Evolutionary conservation across 2,329 filamentous ascomycete genomes (phyloP), one percentile per base, ranked within the genome.

Genomic region (Phaeosphaeria sp.): DNA sequence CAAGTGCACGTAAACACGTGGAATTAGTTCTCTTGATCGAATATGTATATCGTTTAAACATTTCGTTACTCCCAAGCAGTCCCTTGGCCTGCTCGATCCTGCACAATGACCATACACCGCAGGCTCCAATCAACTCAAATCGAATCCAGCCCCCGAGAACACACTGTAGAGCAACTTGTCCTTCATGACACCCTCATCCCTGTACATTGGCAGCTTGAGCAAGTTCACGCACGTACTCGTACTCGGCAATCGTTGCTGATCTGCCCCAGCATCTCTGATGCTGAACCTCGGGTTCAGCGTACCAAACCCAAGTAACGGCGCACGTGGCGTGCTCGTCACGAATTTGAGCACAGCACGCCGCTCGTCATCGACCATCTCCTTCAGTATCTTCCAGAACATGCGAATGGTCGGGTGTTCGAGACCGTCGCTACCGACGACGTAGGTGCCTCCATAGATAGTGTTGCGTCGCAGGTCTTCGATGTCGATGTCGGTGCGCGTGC

Each of bases 161-260:
- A 97, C 87, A 8, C 94, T 94, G 77, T 97, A 97, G 51, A 98
- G 79, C 59, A 99, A 75, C 80, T 97, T 98, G 71, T 89, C 86
- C 72, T 86, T 89, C 69, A 99, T 75, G 25, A 82, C 84, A 57
- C 81, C 77, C 61, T 88, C 86, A 33, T 83, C 87, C 48, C 78
- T 84, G 77, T 98, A 99, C 64, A 89, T 87, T 6, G 95, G 95
- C 65, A 99, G 79, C 81, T 99, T 99, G 48, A 99, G 80, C 66
- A 99, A 75, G 74, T 99, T 99, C 25, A 98, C 92, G 69, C 95
- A 99, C 0, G 95, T 99, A 74, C 93, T 97, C 18, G 95, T 93
- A 73, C 92, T 98, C 2, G 95, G 95, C 62, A 97, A 80, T 57
- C 95, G 83, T 48, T 87, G 84, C 77, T 94, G 86, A 71, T 96